Base-by-base conservation (phyloP, 2,329 filamentous ascomycete genomes). In the Arachnomyces sp. region DNA sequence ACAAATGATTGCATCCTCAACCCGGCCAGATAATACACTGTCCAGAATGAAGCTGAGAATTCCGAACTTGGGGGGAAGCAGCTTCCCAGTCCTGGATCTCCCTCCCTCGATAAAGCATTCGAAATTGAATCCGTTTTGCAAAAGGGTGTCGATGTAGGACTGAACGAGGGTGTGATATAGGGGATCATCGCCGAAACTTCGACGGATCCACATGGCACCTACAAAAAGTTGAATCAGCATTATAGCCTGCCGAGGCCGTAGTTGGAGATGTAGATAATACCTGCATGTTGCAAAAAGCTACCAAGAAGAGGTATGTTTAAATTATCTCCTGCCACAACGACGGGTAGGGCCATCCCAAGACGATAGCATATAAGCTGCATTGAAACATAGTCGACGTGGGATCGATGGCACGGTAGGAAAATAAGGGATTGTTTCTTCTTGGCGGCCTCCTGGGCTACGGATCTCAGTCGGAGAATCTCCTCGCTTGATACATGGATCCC, bases 21-120 rank as follows among this genome's bases (percentile, higher is more conserved):
- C 88, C 5, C 89, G 76, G 0, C 89, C 88, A 0, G 86, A 93
- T 4, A 95, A 67, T 11, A 98, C 73, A 50, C 87, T 93, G 51
- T 98, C 92, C 13, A 98, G 68, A 30, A 96, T 76, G 53, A 95
- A 98, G 54, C 79, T 85, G 18, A 98, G 67, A 43, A 98, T 95
- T 7, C 92, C 92, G 49, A 96, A 96, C 57, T 96, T 96, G 1
- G 92, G 92, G 2, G 88, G 82, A 9, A 98, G 64, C 2, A 98
- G 74, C 65, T 98, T 98, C 18, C 92, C 92, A 0, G 90, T 98
- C 38, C 92, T 74, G 25, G 89, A 95, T 13, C 92, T 76, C 1
- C 90, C 89, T 12, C 92, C 92, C 66, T 98, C 92, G 43, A 98
- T 93, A 54, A 98, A 98, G 61, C 92, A 98, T 61, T 95, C 90